These are phyloP conservation scores for Termitomyces sp. DNA, from an alignment of 768 basidiomycete genomes.

Conservation along the genomic window DNA sequence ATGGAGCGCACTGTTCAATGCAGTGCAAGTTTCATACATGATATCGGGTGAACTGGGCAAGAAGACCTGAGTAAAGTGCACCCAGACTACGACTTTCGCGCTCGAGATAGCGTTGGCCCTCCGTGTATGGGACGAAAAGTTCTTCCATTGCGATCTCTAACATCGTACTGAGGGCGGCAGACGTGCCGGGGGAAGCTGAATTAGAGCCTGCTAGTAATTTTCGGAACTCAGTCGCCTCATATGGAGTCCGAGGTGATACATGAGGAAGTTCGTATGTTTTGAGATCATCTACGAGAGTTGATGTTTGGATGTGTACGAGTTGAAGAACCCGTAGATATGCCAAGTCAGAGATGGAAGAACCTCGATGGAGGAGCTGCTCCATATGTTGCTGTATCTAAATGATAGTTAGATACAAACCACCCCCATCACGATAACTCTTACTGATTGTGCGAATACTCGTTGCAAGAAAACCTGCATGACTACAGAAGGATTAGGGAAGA, in stretches of 20 bases:
- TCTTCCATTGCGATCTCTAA: slow-evolving; percentile 97
- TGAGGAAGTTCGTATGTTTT: slow-evolving; percentile 85
- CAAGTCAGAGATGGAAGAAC: slow-evolving; percentile 73
- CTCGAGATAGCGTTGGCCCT: slow-evolving; percentile 89
- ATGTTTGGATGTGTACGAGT: slow-evolving; percentile 76
- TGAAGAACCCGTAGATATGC: slow-evolving; percentile 90
- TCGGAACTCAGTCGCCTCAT: slow-evolving; percentile 59
- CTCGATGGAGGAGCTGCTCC: slow-evolving; percentile 80
- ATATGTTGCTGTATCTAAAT: slow-evolving; percentile 93
- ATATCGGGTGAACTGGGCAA: slow-evolving; percentile 77
- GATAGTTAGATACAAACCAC: background rate
- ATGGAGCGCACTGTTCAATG: slow-evolving; percentile 3
- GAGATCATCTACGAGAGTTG: slow-evolving; percentile 81
- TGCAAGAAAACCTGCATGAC: slow-evolving; percentile 99
- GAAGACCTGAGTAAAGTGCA: slow-evolving; percentile 68
- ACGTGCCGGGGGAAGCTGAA: slow-evolving; percentile 38
- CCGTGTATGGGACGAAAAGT: slow-evolving; percentile 89
- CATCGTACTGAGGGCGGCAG: slow-evolving; percentile 71
- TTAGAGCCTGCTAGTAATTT: slow-evolving; percentile 45
- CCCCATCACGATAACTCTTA: slow-evolving; percentile 29
- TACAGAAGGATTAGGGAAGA: slow-evolving; percentile 92
- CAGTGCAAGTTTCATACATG: slow-evolving; percentile 54
- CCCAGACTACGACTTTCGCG: slow-evolving; percentile 82
- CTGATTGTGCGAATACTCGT: slow-evolving; percentile 95
- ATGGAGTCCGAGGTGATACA: slow-evolving; percentile 55